Evolutionary conservation across 176 grass and related monocot species (phyloP).

Genomic region (Bromus sterilis): DNA sequence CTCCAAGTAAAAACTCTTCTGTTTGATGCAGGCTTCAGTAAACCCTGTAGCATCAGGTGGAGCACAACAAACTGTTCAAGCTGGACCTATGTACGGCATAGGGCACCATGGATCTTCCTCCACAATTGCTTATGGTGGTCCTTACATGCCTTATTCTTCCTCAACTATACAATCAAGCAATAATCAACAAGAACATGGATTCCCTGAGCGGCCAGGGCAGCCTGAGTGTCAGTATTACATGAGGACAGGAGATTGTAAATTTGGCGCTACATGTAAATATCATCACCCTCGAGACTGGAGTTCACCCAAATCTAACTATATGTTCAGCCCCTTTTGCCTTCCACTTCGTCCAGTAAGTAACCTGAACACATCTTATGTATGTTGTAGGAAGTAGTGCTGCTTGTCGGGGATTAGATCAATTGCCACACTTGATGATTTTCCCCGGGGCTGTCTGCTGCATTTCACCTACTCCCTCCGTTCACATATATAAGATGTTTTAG

Average conservation of each 20-base stretch:
- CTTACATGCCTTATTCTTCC: slow-evolving; percentile 40
- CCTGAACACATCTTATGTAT: slow-evolving; percentile 9
- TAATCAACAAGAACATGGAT: slow-evolving; percentile 56
- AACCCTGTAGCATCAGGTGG: slow-evolving; percentile 49
- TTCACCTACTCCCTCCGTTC: too few species aligned
- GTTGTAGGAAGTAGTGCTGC: not conserved
- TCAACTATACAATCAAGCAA: slow-evolving; percentile 44
- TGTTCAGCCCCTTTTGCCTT: slow-evolving; percentile 49
- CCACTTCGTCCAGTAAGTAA: slow-evolving; percentile 72
- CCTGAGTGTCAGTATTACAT: slow-evolving; percentile 77
- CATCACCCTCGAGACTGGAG: slow-evolving; percentile 69
- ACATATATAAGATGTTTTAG: too few species aligned
- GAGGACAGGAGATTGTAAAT: slow-evolving; percentile 81
- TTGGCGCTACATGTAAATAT: slow-evolving; percentile 73
- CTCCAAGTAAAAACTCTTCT: not conserved
- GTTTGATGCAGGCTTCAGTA: slow-evolving; percentile 43
- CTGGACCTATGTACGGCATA: slow-evolving; percentile 54
- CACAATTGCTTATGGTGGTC: slow-evolving; percentile 40
- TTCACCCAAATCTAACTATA: slow-evolving; percentile 39
- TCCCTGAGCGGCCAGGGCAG: slow-evolving; percentile 69
- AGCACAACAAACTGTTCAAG: slow-evolving; percentile 58
- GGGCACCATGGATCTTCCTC: slow-evolving; percentile 49
- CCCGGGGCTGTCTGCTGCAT: too few species aligned
- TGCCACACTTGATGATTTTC: too few species aligned
- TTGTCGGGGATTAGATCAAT: too few species aligned